Evolutionary conservation across 1,284 basidiomycete genomes (phyloP).

Genomic region (Ganoderma multipileum): DNA sequence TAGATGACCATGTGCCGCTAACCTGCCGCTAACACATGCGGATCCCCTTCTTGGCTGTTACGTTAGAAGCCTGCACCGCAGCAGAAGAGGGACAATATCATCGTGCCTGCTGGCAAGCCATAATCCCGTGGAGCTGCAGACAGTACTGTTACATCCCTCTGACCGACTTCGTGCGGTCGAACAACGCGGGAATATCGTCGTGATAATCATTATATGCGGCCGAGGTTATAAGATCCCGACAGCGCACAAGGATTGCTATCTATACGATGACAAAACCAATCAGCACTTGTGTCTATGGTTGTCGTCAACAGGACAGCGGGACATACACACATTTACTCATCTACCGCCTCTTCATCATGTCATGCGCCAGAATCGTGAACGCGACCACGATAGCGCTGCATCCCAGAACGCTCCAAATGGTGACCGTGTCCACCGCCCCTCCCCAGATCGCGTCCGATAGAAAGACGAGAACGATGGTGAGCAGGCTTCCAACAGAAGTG

Average conservation of each 20-base stretch:
- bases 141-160: not conserved
- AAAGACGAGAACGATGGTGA: slow-evolving; percentile 85
- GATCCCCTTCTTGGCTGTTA: not conserved
- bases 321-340: slow-evolving; percentile 7
- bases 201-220: not conserved
- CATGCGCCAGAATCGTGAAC: slow-evolving; percentile 76
- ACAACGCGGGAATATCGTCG: not conserved
- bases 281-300: not conserved
- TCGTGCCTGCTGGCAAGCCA: not conserved
- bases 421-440: slow-evolving; percentile 59
- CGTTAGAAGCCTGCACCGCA: not conserved
- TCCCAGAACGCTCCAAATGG: slow-evolving; percentile 69
- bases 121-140: not conserved
- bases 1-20: not conserved
- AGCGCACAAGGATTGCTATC: not conserved
- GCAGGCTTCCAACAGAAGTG: slow-evolving; percentile 81
- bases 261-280: not conserved
- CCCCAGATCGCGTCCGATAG: slow-evolving; percentile 75
- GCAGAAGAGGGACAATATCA: not conserved
- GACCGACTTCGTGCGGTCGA: not conserved
- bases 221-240: not conserved
- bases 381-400: slow-evolving; percentile 74
- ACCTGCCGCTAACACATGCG: not conserved
- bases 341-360: slow-evolving; percentile 54
- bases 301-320: not conserved